Evolutionary conservation across 2,329 filamentous ascomycete species (phyloP), one percentile per base, ranked within the genome.

Genomic region (Colletotrichum aenigma): DNA sequence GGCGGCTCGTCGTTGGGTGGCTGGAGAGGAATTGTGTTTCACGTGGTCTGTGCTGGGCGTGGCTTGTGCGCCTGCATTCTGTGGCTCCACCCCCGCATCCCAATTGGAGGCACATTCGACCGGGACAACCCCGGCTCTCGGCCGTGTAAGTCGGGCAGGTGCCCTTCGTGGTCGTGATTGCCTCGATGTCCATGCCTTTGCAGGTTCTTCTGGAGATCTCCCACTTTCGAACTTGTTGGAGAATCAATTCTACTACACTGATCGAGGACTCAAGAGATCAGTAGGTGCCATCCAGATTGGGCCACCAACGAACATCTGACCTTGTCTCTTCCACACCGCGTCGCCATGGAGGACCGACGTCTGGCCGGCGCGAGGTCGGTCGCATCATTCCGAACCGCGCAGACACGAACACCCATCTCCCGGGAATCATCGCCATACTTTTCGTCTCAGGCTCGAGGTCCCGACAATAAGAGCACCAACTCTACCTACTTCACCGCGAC

Each of bases 81-180:
- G 38, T 65, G 64, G 69, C 73, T 58, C 64, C 61, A 72, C 56
- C 55, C 28, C n/a, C 28, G 24, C 28, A 28, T 30, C 64, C 18
- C n/a, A 32, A 30, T 61, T 38, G 28, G 24, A 16, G 15, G 21
- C 7, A 2, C 18, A 30, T 13, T 38, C n/a, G 66, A 30, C 43
- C 26, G 70, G 64, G 56, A 52, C 56, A 75, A 58, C 70, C 70
- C 70, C 74, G 73, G 70, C 60, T 64, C 21, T 21, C 2, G 18
- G 28, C 43, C 62, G 48, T 76, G 70, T 76, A 76, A 76, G 74
- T 74, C 72, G 52, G 66, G 72, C 55, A 75, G 72, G 72, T 18
- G 10, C 36, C 28, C 18, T n/a, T 24, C n/a, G 60, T 52, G 6
- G 24, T 56, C 34, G 36, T 60, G 30, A 16, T 24, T 16, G 66